phyloP scores from a whole-genome alignment of 805 yeast species.

The Ogataea degrootiae region DNA sequence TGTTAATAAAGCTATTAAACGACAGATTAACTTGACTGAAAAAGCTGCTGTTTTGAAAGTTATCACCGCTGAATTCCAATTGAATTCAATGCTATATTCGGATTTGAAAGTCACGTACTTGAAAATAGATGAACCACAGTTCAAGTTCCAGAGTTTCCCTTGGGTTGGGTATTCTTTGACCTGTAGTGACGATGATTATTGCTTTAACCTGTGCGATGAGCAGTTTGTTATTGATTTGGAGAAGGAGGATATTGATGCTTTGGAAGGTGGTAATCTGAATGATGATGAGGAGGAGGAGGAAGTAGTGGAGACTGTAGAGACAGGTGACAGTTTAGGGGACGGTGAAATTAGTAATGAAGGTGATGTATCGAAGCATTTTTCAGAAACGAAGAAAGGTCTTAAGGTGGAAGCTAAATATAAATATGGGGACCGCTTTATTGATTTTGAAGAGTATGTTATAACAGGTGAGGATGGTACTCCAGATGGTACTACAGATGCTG shows the following conservation, averaged over 20 bases:
- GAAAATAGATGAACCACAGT: conserved; percentile 57
- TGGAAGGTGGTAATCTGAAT: neutral
- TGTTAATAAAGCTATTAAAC: neutral
- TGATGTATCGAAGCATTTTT: neutral
- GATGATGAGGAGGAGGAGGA: conserved; percentile 2
- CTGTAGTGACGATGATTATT: conserved; percentile 28
- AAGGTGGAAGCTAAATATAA: neutral
- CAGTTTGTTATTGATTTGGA: conserved; percentile 16
- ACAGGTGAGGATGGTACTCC: conserved; percentile 5
- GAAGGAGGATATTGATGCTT: neutral
- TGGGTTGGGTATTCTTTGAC: conserved; percentile 65
- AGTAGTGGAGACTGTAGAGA: neutral
- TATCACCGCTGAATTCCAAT: conserved; percentile 40
- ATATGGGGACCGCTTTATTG: conserved; percentile 10
- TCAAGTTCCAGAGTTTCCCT: conserved; percentile 61
- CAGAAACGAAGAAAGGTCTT: neutral
- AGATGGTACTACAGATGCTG: neutral
- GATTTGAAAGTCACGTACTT: conserved; percentile 64
- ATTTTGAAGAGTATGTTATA: conserved; percentile 27
- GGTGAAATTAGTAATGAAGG: neutral
- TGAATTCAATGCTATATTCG: conserved; percentile 60
- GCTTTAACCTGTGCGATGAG: conserved; percentile 23
- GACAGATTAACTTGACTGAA: conserved; percentile 3
- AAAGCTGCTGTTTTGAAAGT: neutral
- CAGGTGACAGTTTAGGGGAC: neutral